phyloP scores from a whole-genome alignment of 176 grass and related monocot species.

The Zea mays region DNA sequence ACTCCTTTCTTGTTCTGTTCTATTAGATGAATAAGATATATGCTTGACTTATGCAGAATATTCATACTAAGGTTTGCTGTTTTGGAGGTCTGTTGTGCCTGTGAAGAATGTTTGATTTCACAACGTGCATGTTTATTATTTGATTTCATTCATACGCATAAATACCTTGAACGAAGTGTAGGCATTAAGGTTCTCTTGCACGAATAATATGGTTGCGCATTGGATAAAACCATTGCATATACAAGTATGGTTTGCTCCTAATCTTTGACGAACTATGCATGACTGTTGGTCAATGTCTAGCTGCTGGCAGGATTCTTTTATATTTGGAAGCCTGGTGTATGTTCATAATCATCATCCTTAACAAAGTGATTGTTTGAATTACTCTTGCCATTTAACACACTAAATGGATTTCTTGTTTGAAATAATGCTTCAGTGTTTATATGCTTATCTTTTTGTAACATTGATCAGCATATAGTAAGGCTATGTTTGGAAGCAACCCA shows the following conservation, averaged over 20 bases:
- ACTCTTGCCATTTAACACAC: neutral
- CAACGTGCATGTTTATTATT: constrained; percentile 8
- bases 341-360: neutral
- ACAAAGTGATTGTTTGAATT: neutral
- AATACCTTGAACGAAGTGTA: neutral
- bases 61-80: neutral
- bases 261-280: neutral
- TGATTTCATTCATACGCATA: constrained; percentile 18
- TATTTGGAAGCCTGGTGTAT: neutral
- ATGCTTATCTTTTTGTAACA: neutral
- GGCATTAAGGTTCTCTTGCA: constrained; percentile 22
- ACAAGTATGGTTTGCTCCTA: neutral
- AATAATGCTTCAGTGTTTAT: neutral
- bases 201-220: neutral
- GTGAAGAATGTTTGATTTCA: constrained; percentile 11
- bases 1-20: constrained; percentile 6
- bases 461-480: neutral
- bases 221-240: constrained; percentile 16
- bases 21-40: constrained; percentile 5
- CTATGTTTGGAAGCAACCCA: too few species aligned
- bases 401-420: neutral
- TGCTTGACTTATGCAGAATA: constrained; percentile 15
- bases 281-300: constrained; percentile 5
- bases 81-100: constrained; percentile 2
- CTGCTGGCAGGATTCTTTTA: neutral